Evolutionary conservation across 2,329 filamentous ascomycete genomes (phyloP), one percentile per base, ranked within the genome.

Genomic region (Aspergillus tamarii): DNA sequence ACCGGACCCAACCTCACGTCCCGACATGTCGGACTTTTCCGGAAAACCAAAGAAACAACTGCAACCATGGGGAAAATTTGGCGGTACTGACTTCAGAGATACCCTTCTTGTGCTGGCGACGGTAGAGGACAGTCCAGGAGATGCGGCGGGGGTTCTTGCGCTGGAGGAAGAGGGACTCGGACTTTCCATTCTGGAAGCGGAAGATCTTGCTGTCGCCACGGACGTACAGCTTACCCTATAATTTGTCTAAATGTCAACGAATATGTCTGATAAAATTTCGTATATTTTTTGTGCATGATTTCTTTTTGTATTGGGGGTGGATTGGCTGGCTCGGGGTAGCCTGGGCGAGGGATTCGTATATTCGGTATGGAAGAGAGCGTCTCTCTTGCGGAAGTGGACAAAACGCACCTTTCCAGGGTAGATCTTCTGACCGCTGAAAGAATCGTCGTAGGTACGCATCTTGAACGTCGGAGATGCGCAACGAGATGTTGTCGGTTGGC

Each of bases 81-180:
- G 67, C 70, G 69, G 64, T 71, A 83, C 91, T 86, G 91, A 98
- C 95, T 94, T 99, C 95, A 88, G 94, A 96, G 86, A 98, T 96
- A 91, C 95, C 95, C 93, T 99, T 99, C 89, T 94, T 95, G 91
- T 97, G 94, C 87, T 96, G 92, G 85, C 94, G 92, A 84, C 95
- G 91, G 92, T 92, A 99, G 72, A 99, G 92, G 78, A 94, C 90
- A 74, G 95, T 99, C 95, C 95, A 99, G 76, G 94, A 90, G 84
- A 99, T 98, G 83, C 94, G 93, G 84, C 95, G 94, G 83, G 95
- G 95, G 90, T 99, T 99, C 93, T 99, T 99, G 89, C 95, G 94
- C 89, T 99, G 95, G 77, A 98, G 92, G 90, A 99, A 99, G 75
- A 99, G 92, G 75, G 93, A 97, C 87, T 99, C 95, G 85, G 93